Conservation (phyloP, 179 eudicot species). For the Beta corolliflora region DNA sequence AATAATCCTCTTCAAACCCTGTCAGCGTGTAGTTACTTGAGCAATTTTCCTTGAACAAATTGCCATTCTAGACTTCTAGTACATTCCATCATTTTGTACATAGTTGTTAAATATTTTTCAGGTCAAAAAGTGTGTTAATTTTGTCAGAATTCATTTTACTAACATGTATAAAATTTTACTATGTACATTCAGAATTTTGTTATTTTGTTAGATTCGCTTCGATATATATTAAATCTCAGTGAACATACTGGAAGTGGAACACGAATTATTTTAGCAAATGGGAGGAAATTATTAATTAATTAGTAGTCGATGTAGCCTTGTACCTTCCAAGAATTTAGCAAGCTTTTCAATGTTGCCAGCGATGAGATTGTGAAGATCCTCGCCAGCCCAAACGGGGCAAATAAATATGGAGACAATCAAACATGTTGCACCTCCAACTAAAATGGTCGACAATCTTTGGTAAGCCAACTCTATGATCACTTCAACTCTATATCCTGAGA, state of each 20-base stretch:
- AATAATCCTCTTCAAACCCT: constrained; percentile 75
- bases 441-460: constrained; percentile 55
- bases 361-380: constrained; percentile 58
- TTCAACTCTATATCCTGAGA: constrained; percentile 67
- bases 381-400: constrained; percentile 85
- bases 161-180: too few species aligned
- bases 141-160: too few species aligned
- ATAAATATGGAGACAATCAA: constrained; percentile 48
- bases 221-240: too few species aligned
- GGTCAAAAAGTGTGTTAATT: too few species aligned
- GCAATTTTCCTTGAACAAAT: neutral
- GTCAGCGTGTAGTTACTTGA: neutral
- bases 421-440: constrained; percentile 56
- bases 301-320: neutral
- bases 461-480: constrained; percentile 53
- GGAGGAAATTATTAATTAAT: too few species aligned
- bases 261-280: too few species aligned
- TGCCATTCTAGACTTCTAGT: too few species aligned
- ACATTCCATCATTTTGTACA: too few species aligned
- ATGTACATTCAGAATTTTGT: too few species aligned
- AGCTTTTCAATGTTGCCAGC: constrained; percentile 49
- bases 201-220: too few species aligned
- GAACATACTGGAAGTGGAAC: too few species aligned
- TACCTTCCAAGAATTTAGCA: constrained; percentile 66
- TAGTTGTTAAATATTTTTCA: too few species aligned